phyloP scores from a whole-genome alignment of 306 rosid genomes.

The Begonia loranthoides region DNA sequence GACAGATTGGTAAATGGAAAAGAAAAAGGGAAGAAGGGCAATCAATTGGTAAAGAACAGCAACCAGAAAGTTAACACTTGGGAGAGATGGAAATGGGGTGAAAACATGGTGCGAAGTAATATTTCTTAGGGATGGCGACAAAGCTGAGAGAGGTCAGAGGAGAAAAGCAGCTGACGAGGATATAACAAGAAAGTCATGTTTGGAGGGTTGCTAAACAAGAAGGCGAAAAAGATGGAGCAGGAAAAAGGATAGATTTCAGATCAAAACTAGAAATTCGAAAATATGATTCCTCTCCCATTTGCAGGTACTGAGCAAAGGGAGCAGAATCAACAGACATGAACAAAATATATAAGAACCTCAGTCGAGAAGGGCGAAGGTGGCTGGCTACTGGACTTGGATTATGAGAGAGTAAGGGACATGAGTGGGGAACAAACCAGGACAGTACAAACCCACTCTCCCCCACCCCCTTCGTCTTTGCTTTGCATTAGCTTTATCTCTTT shows the following conservation, averaged over 20 bases:
- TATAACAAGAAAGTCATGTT: slow-evolving; percentile 29
- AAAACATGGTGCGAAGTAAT: slow-evolving; percentile 44
- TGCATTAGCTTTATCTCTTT: slow-evolving; percentile 34
- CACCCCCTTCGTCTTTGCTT: slow-evolving; percentile 22
- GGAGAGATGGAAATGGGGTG: slow-evolving; percentile 49
- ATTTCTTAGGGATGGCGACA: slow-evolving; percentile 38
- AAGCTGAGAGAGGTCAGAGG: slow-evolving; percentile 23
- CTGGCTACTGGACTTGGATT: slow-evolving; percentile 38
- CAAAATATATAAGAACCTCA: slow-evolving; percentile 65
- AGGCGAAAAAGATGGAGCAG: neutral
- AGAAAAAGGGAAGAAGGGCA: slow-evolving; percentile 12
- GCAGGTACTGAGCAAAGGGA: slow-evolving; percentile 70
- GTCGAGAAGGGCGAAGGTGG: slow-evolving; percentile 64
- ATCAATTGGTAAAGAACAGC: slow-evolving; percentile 32
- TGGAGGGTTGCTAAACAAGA: slow-evolving; percentile 14
- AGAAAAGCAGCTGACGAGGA: slow-evolving; percentile 28
- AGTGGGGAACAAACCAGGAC: slow-evolving; percentile 80
- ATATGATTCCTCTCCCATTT: slow-evolving; percentile 72
- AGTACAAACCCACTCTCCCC: slow-evolving; percentile 71
- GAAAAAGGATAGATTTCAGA: slow-evolving; percentile 26
- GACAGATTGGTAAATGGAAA: neutral
- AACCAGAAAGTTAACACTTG: slow-evolving; percentile 27
- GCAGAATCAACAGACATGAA: slow-evolving; percentile 61
- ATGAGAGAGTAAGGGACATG: slow-evolving; percentile 29
- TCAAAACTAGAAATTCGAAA: slow-evolving; percentile 71